A percentile compares a stretch with the other conserved stretches of the same genome.
These are phyloP conservation scores for Cyberlindnera petersonii DNA, from an alignment of 805 yeast species.

Conservation along the genomic window DNA sequence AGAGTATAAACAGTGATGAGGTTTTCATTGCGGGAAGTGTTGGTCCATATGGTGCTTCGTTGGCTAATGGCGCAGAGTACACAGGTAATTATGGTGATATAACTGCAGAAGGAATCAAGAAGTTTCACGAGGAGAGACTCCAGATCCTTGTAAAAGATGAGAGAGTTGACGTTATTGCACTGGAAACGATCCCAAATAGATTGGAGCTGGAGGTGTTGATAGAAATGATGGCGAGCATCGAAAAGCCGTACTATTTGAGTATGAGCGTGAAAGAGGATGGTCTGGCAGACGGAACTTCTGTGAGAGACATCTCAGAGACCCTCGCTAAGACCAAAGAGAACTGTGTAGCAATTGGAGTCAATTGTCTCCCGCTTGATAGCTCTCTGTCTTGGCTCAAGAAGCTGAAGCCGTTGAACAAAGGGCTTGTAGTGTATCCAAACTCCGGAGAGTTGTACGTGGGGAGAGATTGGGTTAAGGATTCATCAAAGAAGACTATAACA, in stretches of 20 bases:
- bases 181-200: slow-evolving; percentile 71
- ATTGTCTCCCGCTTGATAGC: slow-evolving; percentile 52
- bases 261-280: slow-evolving; percentile 39
- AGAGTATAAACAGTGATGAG: not conserved
- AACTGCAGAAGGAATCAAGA: slow-evolving; percentile 33
- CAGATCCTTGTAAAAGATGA: slow-evolving; percentile 35
- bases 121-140: slow-evolving; percentile 50
- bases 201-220: slow-evolving; percentile 51
- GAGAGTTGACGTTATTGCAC: slow-evolving; percentile 52
- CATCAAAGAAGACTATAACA: slow-evolving; percentile 21
- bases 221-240: slow-evolving; percentile 33
- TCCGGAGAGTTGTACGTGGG: slow-evolving; percentile 65
- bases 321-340: slow-evolving; percentile 18
- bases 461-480: slow-evolving; percentile 31
- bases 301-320: slow-evolving; percentile 31
- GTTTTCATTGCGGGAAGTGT: slow-evolving; percentile 53
- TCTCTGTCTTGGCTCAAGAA: slow-evolving; percentile 39
- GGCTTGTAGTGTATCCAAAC: slow-evolving; percentile 66
- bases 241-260: slow-evolving; percentile 41
- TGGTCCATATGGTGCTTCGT: slow-evolving; percentile 75
- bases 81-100: slow-evolving; percentile 58
- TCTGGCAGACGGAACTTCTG: slow-evolving; percentile 49
- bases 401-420: slow-evolving; percentile 26
- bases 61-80: slow-evolving; percentile 69
- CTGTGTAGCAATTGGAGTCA: slow-evolving; percentile 50